phyloP scores from a whole-genome alignment of 192 early-diverging fungal species.

The Pecoramyces ruminantium region DNA sequence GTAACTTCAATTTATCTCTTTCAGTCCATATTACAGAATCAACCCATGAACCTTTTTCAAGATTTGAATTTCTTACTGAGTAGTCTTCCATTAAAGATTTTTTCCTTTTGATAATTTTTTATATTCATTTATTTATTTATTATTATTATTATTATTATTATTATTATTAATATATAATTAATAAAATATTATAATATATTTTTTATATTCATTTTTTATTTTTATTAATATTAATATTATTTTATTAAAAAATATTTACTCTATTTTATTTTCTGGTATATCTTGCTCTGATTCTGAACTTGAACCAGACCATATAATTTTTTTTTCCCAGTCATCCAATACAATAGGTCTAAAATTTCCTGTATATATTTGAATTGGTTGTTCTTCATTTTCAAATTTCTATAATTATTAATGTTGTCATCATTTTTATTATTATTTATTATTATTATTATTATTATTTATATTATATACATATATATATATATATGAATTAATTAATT shows the following conservation, averaged over 20 bases:
- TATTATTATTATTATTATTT: conserved; percentile 11
- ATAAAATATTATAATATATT: too few relatives aligned
- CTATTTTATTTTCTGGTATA: not conserved
- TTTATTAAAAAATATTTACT: conserved; percentile 15
- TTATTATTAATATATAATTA: conserved; percentile 15
- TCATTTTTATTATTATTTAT: too few relatives aligned
- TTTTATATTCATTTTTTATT: not conserved
- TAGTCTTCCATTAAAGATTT: not conserved
- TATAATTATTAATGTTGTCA: conserved; percentile 6
- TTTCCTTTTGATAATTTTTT: not conserved
- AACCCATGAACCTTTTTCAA: conserved; percentile 55
- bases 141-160: not conserved
- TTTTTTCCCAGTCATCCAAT: conserved; percentile 68
- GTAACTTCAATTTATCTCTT: conserved; percentile 25
- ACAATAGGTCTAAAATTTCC: conserved; percentile 41
- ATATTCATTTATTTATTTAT: not conserved
- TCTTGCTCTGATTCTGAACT: not conserved
- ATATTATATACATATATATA: too few relatives aligned
- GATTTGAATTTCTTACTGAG: conserved; percentile 26
- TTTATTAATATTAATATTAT: not conserved
- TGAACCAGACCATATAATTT: conserved; percentile 48
- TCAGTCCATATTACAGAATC: conserved; percentile 68
- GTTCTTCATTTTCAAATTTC: conserved; percentile 15
- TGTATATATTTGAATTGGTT: not conserved
- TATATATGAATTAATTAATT: too few relatives aligned